Evolutionary conservation across 495 filamentous ascomycete genomes (phyloP), one percentile per base, ranked within the genome.

Genomic region (Penicillium mononematosum): DNA sequence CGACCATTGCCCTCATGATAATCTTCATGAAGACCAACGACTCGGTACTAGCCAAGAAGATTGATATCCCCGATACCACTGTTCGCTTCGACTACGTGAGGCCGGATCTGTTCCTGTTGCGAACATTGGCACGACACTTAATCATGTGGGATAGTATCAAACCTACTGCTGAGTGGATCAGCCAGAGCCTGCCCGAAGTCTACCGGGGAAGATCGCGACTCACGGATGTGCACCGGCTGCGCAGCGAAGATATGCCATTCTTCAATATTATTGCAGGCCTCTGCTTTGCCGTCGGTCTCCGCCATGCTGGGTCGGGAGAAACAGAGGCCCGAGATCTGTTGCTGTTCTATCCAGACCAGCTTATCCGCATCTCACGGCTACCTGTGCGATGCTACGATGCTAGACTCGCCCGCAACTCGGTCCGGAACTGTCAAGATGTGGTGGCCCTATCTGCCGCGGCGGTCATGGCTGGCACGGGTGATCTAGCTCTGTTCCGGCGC

Each of bases 1-100:
- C 94, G 1, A 91, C 90, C 2, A 81, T 98, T 47, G 92, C 94
- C 3, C 80, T 97, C 47, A 85, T 91, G n/a, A 81, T 98, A 41
- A 93, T 98, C 45, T 99, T 92, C 70, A 95, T 99, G 92, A 98
- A 97, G 69, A 91, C 95, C 0, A 88, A 93, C 53, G 89, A 99
- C 64, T 82, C 86, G 52, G 83, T 85, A n/a, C 77, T 99, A 45
- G 95, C 94, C 4, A 83, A 86, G 53, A 98, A 96, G 75, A 87
- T 99, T 38, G 91, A 97, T 67, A 85, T 97, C 1, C 94, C 95
- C 5, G 89, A 96, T 62, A 91, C 92, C 0, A 75, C 87, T 16
- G 80, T 92, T 53, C 89, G 96, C 50, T 96, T 96, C 67, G 95
- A 97, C 66, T 96, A 98, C 68, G 86, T 97, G 22, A 85, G 94